Base-by-base conservation (phyloP, 345 rosid species). In the Aegle marmelos region DNA sequence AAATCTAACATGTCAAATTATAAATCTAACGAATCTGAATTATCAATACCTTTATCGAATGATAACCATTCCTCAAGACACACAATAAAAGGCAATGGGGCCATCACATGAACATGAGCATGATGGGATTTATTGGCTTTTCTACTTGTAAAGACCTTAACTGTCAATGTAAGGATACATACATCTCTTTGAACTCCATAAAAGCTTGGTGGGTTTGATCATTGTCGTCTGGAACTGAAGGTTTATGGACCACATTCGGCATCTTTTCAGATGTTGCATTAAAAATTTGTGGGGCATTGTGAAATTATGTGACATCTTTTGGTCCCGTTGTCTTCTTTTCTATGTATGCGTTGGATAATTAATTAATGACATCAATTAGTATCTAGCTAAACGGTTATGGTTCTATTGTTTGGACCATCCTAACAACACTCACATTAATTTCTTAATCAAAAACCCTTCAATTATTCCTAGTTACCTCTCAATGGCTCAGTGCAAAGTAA, bases 231-330 rank as follows among this genome's bases (percentile, higher is more conserved):
- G 76, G 76, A 78, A 83, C 73, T 76, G 50, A 77, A 70, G 70
- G 48, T 34, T 14, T 39, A 80, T 86, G 92, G 92, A 89, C 90
- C 92, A 87, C 89, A 41, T 14, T 4, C 62, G 61, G 84, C 90
- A 83, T 87, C 86, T 84, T 85, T 58, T 82, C 82, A 80, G 87
- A 85, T 82, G 86, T 79, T 82, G 84, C 82, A 78, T 80, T 85
- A 31, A 82, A 78, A 34, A 45, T 3, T 28, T 78, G 73, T 83
- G 78, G 86, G 86, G 70, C 77, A 68, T 80, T 28, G 65, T 75
- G 22, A 77, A 73, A 57, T 79, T 81, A 79, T 79, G 66, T 37
- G 34, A 30, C 60, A 61, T 75, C 84, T 79, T 79, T 65, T 75
- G 48, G 76, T 72, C 76, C 64, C 64, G 67, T 71, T 72, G 66